A percentile compares a stretch with the other conserved stretches of the same genome.
Evolutionary conservation across 2,329 filamentous ascomycete genomes (phyloP).

Genomic region (Ceratocystis albifundus): DNA sequence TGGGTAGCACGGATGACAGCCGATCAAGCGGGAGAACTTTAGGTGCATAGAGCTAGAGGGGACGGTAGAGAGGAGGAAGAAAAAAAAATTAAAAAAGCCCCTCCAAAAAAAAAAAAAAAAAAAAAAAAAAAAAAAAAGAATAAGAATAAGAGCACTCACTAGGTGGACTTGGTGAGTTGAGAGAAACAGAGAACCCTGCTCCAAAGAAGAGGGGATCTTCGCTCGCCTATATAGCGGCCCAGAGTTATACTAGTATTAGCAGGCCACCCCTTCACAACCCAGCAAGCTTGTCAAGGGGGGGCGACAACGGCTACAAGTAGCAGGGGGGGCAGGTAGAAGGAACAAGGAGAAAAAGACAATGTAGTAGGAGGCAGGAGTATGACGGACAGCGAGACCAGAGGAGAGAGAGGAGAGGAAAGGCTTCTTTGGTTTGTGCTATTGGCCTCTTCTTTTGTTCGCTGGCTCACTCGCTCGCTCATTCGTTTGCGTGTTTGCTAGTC

Average conservation of each 20-base stretch:
- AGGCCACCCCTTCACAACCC: background rate
- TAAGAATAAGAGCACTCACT: no score
- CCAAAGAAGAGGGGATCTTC: constrained; percentile 7
- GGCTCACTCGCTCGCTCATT: no score
- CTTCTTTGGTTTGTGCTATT: no score
- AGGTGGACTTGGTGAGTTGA: background rate
- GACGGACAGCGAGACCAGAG: background rate
- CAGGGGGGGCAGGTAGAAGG: background rate
- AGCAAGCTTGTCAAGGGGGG: background rate
- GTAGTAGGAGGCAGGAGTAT: background rate
- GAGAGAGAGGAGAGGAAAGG: no score
- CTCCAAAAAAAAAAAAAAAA: background rate
- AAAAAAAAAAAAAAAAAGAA: no score
- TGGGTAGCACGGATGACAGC: constrained; percentile 9
- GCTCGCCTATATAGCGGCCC: constrained; percentile 9
- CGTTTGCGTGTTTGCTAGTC: no score
- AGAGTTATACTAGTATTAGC: background rate
- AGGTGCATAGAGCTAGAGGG: background rate
- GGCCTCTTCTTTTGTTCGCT: no score
- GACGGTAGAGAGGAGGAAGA: background rate
- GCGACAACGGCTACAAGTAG: background rate
- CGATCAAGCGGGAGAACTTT: constrained; percentile 2
- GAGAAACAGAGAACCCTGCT: constrained; percentile 1
- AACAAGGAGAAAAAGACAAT: constrained; percentile 10
- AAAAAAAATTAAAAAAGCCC: no score